A percentile compares a stretch with the other conserved stretches of the same genome.
phyloP scores from a whole-genome alignment of 2,329 filamentous ascomycete genomes.

The Fusarium equiseti region DNA sequence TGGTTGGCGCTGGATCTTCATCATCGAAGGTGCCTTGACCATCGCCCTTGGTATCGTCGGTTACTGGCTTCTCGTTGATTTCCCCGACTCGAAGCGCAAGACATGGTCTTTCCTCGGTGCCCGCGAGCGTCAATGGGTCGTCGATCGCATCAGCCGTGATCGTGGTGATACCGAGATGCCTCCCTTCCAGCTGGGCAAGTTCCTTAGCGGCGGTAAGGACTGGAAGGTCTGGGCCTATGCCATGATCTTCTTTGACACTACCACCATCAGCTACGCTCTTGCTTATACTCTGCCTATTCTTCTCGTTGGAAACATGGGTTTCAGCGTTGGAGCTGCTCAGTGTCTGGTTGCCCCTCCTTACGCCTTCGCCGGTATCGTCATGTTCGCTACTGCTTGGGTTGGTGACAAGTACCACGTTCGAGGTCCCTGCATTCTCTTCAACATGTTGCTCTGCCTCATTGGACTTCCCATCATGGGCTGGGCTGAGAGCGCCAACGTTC shows the following conservation, averaged over 20 bases:
- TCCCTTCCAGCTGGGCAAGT: constrained; percentile 61
- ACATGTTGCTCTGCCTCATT: constrained; percentile 74
- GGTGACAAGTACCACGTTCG: constrained; percentile 76
- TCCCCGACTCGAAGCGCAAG: constrained; percentile 67
- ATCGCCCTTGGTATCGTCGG: constrained; percentile 61
- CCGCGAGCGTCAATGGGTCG: constrained; percentile 65
- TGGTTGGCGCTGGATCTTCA: constrained; percentile 78
- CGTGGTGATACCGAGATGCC: constrained; percentile 68
- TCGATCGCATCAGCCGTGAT: constrained; percentile 67
- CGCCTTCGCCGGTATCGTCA: constrained; percentile 72
- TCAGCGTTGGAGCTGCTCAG: constrained; percentile 72
- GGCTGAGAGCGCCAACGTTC: constrained; percentile 64
- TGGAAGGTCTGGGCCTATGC: constrained; percentile 73
- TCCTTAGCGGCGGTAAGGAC: constrained; percentile 62
- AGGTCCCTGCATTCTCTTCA: constrained; percentile 74
- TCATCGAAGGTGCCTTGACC: constrained; percentile 67
- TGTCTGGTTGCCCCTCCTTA: constrained; percentile 80
- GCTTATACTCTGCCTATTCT: constrained; percentile 86
- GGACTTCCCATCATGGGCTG: constrained; percentile 81
- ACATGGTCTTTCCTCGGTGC: constrained; percentile 66
- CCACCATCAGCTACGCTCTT: constrained; percentile 79
- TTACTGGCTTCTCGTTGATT: constrained; percentile 73
- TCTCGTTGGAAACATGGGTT: constrained; percentile 72
- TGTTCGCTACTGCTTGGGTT: constrained; percentile 69
- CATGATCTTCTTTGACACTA: constrained; percentile 72